Base-by-base conservation (phyloP, 2,329 filamentous ascomycete genomes). In the Trichoderma breve region DNA sequence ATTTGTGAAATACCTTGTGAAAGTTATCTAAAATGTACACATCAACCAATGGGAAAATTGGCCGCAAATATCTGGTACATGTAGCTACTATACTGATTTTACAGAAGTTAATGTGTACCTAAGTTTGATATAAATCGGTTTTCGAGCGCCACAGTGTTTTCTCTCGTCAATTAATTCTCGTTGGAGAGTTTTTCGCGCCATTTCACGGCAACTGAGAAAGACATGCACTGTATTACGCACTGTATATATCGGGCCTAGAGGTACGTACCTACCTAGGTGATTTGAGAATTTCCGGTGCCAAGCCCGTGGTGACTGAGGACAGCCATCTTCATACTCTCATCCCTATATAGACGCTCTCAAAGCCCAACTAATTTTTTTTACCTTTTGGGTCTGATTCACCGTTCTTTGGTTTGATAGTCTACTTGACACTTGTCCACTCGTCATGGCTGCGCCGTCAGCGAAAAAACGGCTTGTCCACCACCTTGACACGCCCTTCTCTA, bases 401-500 rank as follows among this genome's bases (percentile, higher is more conserved):
- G n/a, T 15, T 34, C 6, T 51, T 24, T 15, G 18, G 7, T 3
- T 21, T 9, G 2, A 3, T 5, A 14, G 12, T 12, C 8, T 1
- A 2, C n/a, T 62, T 32, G 11, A 15, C 8, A 26, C 6, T 21
- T 24, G 53, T 26, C 14, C 15, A 11, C 8, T 12, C 1, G 61
- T 21, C 57, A 72, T 72, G 71, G 55, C 71, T 39, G 26, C 71
- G 47, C 75, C 76, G 58, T 69, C 75, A 2, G 72, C 68, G 18
- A 85, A 86, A 58, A 91, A 88, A 73, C 91, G 87, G 77, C 83
- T 88, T 9, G 82, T 91, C 21, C 89, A 91, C 77, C 90, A 90
- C 75, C 85, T 92, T 28, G 89, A 92, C 62, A 89, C 88, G 3
- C 90, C 91, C 0, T 93, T 88, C 78, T 89, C 90, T 2, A 80